A percentile compares a stretch with the other conserved stretches of the same genome.
Conservation (phyloP, 176 grass and related monocot species). For the Metroxylon sagu region DNA sequence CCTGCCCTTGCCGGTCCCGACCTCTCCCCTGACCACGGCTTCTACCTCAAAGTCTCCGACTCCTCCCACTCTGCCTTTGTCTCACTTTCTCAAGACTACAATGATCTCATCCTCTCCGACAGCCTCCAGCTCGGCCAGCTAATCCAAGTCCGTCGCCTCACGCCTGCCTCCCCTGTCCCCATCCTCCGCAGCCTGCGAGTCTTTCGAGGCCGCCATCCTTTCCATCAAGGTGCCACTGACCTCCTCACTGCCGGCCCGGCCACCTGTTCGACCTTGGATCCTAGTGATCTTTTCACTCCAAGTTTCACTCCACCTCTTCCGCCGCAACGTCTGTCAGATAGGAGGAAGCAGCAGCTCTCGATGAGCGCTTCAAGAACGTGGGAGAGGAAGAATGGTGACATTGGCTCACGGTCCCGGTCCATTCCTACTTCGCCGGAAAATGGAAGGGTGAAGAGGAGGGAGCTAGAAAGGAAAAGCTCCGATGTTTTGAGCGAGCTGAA, state of each 20-base stretch:
- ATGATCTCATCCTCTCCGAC: conserved; percentile 68
- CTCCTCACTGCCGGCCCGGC: conserved; percentile 18
- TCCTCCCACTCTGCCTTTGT: conserved; percentile 69
- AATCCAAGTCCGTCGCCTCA: conserved; percentile 54
- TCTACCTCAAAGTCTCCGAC: conserved; percentile 87
- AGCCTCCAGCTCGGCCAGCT: conserved; percentile 83
- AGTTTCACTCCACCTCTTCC: conserved; percentile 10
- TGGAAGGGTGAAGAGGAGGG: conserved; percentile 22
- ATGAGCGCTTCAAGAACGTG: conserved; percentile 12
- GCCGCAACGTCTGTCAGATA: conserved; percentile 18
- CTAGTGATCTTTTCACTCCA: no score
- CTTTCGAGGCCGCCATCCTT: conserved; percentile 42
- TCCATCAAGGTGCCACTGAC: conserved; percentile 36
- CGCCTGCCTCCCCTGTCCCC: conserved; percentile 46
- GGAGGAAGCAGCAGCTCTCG: conserved; percentile 19
- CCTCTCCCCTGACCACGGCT: conserved; percentile 64
- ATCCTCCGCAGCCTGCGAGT: conserved; percentile 58
- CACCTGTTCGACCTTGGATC: neutral
- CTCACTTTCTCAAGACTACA: conserved; percentile 62
- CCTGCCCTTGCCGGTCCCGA: conserved; percentile 29
- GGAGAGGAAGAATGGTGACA: neutral
- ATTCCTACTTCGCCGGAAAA: neutral
- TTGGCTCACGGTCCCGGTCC: neutral
- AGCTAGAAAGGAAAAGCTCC: conserved; percentile 15
- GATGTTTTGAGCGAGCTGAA: conserved; percentile 35